Base-by-base conservation (phyloP, 768 basidiomycete genomes). In the Boletus sp. region DNA sequence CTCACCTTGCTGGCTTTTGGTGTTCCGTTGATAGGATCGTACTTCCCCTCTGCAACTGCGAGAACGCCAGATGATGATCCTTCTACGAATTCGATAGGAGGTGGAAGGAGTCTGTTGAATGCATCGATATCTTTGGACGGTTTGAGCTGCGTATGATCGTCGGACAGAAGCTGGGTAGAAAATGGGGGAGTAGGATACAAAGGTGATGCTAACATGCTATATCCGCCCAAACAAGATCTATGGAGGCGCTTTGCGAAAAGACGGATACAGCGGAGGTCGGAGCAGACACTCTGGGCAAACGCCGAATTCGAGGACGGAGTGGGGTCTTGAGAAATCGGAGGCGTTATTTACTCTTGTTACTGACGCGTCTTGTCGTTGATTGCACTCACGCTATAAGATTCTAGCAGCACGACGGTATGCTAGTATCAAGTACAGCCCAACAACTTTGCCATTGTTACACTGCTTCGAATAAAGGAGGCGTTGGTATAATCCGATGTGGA, bases 81-180 rank as follows among this genome's bases (percentile, higher is more conserved):
- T 69, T 92, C 90, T 50, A 92, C 76, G 52, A 92, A 92, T 70
- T 92, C 90, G 57, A 92, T 79, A 17, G 86, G 83, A n/a, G 88
- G 87, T 5, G 87, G 87, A 37, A 90, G 81, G n/a, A 90, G 78
- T 61, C 77, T 87, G 62, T 88, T 90, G 77, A 90, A 91, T 4
- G 85, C 76, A 57, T 89, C 88, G 58, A 87, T 68, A 68, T 91
- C 88, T 67, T 82, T 84, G 37, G 86, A 80, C 4, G 89, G 89
- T 42, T 83, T 77, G 68, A 83, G 84, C 61, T 83, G 83, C 30
- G 78, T 64, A 44, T 77, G 66, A 65, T 83, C 82, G 49, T 86
- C 83, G 33, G 81, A 67, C 46, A 64, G 66, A 65, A 80, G 78
- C 49, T 80, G 76, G 6, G 77, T 71, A 39, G 81, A 73, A 65